Evolutionary conservation across 2,329 filamentous ascomycete genomes (phyloP).

Genomic region (Colletotrichum karsti): DNA sequence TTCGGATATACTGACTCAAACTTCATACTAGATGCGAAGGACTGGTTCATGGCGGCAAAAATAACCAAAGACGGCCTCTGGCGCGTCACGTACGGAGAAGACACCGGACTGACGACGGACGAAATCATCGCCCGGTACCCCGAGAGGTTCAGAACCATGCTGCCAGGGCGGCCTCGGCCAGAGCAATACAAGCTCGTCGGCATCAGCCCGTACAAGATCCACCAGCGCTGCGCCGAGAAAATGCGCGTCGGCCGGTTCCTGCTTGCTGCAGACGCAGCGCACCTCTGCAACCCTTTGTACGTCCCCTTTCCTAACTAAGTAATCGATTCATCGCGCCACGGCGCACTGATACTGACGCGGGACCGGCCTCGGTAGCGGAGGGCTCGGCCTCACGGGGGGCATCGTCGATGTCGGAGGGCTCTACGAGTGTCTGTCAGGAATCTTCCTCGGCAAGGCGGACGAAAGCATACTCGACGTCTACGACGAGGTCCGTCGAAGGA

Average conservation of each 20-base stretch:
- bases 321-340: slow-evolving; percentile 1
- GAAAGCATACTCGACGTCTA: slow-evolving; percentile 52
- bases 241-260: slow-evolving; percentile 65
- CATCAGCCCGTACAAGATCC: slow-evolving; percentile 67
- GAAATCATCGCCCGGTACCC: slow-evolving; percentile 62
- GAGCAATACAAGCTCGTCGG: slow-evolving; percentile 63
- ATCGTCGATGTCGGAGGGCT: slow-evolving; percentile 69
- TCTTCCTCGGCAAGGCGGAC: slow-evolving; percentile 50
- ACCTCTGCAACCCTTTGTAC: slow-evolving; percentile 58
- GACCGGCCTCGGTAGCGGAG: slow-evolving; percentile 46
- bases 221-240: slow-evolving; percentile 64
- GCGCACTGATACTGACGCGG: not conserved
- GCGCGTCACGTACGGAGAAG: slow-evolving; percentile 70
- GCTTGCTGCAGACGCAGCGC: slow-evolving; percentile 68
- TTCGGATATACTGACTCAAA: slow-evolving; percentile 64
- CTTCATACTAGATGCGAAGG: slow-evolving; percentile 67
- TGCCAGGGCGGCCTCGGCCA: slow-evolving; percentile 67
- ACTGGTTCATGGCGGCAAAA: slow-evolving; percentile 68
- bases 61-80: slow-evolving; percentile 67
- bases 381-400: slow-evolving; percentile 69
- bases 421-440: slow-evolving; percentile 62
- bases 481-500: slow-evolving; percentile 52
- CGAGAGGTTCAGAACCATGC: slow-evolving; percentile 62
- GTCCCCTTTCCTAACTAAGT: not conserved
- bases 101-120: slow-evolving; percentile 57